Percentiles rank a stretch among this genome's conserved stretches.
phyloP scores from a whole-genome alignment of 2,329 filamentous ascomycete genomes.

The Alternaria arbusti region DNA sequence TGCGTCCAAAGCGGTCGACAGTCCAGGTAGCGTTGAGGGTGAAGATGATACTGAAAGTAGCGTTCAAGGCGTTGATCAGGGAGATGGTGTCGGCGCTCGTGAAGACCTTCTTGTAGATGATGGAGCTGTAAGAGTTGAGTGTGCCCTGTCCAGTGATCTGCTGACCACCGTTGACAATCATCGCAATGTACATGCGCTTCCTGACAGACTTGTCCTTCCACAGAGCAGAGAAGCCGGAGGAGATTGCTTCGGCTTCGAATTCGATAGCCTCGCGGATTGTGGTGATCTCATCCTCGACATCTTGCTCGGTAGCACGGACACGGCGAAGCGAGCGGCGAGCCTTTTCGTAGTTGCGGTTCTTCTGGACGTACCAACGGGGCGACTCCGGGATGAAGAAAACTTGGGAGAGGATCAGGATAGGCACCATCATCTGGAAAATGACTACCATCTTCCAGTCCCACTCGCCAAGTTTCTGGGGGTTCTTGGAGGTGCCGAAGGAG shows the following conservation, averaged over 20 bases:
- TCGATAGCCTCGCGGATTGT: constrained; percentile 72
- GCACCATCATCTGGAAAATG: constrained; percentile 75
- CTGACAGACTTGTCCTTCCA: constrained; percentile 74
- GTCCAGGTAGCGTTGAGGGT: constrained; percentile 77
- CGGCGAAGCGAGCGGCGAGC: constrained; percentile 64
- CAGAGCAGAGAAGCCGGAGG: constrained; percentile 66
- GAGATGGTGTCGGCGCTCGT: constrained; percentile 62
- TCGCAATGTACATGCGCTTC: constrained; percentile 69
- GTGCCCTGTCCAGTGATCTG: constrained; percentile 76
- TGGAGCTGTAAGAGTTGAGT: constrained; percentile 75
- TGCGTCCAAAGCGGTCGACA: constrained; percentile 73
- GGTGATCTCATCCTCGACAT: constrained; percentile 70
- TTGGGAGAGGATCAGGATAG: constrained; percentile 65
- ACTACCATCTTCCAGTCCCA: constrained; percentile 79
- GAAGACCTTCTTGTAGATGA: constrained; percentile 76
- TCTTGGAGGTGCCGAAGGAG: constrained; percentile 66
- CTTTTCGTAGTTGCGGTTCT: constrained; percentile 64
- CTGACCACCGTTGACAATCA: constrained; percentile 73
- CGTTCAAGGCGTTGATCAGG: constrained; percentile 76
- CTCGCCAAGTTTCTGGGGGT: constrained; percentile 64
- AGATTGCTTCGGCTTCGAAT: constrained; percentile 74
- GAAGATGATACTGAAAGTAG: constrained; percentile 74
- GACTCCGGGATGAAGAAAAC: constrained; percentile 70
- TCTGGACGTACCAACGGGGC: constrained; percentile 72
- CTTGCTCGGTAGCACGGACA: constrained; percentile 69